Base-by-base conservation (phyloP, 2,329 filamentous ascomycete genomes). In the Coniochaeta sp. region DNA sequence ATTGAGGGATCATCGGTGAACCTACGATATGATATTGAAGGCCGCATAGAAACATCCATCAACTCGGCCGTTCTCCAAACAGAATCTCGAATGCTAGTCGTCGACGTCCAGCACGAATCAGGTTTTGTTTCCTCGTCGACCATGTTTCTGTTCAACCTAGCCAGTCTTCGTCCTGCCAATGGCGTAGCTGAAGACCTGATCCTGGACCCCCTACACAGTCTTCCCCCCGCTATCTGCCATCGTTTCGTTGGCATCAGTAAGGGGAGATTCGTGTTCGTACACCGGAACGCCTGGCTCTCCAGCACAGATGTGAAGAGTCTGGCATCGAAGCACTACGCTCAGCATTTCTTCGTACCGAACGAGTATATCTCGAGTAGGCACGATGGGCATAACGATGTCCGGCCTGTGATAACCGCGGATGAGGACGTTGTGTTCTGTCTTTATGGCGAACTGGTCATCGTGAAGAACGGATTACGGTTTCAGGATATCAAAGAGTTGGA, bases 321-420 rank as follows among this genome's bases (percentile, higher is more conserved):
- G 22, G 31, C 50, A 6, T 1, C 12, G n/a, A 44, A 59, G 3
- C 58, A 38, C 0, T 66, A 64, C 38, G 61, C 12, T 7, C 62
- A 61, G 33, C 64, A 67, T 31, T 66, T 66, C n/a, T 67, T 67
- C 22, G 59, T 60, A 8, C 64, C 65, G 0, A 63, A 58, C n/a
- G 67, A 67, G 54, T 64, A 62, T 26, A 22, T 63, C 14, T 55
- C 63, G 2, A 63, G 57, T n/a, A 60, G 58, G 19, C 54, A 63
- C 54, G 59, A 68, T 56, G 56, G 65, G 67, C 52, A 56, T 19
- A 12, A 56, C 8, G 52, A 56, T 14, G 52, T 56, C 26, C 9
- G 76, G 70, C 60, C 72, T 71, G 33, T 77, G 8, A 58, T 33
- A 9, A 57, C 63, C 3, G 24, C 38, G 3, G 54, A 60, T n/a